These are phyloP conservation scores for Leishmania martiniquensis DNA, from an alignment of 208 protist species.

Conservation along the genomic window DNA sequence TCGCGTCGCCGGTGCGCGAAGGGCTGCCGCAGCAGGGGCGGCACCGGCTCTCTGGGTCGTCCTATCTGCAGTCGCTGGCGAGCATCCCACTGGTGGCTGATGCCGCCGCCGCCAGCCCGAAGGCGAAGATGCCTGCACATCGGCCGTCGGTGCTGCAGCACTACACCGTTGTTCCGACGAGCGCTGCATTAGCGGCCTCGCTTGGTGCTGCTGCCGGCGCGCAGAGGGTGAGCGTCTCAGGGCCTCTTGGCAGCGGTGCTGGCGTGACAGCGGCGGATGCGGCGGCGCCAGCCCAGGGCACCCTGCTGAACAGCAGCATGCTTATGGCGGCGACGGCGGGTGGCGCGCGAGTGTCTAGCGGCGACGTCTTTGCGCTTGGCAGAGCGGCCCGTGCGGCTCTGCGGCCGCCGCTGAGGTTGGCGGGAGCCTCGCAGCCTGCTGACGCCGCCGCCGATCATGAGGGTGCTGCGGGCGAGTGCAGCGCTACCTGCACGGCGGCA, in stretches of 20 bases:
- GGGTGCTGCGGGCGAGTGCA: not conserved
- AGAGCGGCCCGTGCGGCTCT: not conserved
- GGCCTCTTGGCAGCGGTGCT: slow-evolving; percentile 1
- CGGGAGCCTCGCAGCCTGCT: not conserved
- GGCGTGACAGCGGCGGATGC: not conserved
- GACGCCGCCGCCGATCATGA: not conserved
- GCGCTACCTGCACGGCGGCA: not conserved
- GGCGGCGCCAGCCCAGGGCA: not conserved
- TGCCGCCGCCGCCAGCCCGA: not conserved
- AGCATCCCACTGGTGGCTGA: not conserved
- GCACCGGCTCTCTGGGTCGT: not conserved
- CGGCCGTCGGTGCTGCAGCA: slow-evolving; percentile 25
- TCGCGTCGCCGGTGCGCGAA: not conserved
- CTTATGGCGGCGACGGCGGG: slow-evolving; percentile 7
- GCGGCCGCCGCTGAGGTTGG: not conserved
- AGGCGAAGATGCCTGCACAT: slow-evolving; percentile 4
- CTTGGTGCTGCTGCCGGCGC: not conserved
- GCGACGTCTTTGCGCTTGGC: slow-evolving; percentile 28
- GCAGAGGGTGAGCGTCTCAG: not conserved
- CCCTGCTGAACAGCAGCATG: not conserved
- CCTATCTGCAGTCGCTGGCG: not conserved
- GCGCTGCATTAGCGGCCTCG: not conserved
- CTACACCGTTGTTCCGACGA: slow-evolving; percentile 19
- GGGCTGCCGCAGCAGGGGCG: not conserved
- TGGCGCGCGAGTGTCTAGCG: not conserved